These are phyloP conservation scores for Nicotiana rustica DNA, from an alignment of 305 asterid genomes.

Conservation along the genomic window DNA sequence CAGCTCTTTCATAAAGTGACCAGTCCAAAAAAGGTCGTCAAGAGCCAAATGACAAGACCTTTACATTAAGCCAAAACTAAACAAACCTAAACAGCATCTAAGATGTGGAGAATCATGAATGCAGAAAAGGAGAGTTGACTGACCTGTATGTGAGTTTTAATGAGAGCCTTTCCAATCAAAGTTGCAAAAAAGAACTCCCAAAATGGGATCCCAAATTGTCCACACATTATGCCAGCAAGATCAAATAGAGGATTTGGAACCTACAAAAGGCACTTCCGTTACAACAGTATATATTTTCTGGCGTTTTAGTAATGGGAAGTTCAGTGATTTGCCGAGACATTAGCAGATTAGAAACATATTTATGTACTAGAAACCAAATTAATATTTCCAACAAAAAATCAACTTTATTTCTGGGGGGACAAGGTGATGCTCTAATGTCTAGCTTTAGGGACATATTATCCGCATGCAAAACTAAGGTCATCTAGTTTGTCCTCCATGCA, in stretches of 20 bases:
- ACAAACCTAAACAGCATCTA: slow-evolving; percentile 26
- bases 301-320: not conserved
- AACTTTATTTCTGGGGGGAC: not conserved
- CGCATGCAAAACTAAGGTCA: not conserved
- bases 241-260: slow-evolving; percentile 96
- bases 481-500: slow-evolving; percentile 4
- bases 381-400: not conserved
- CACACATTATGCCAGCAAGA: slow-evolving; percentile 98
- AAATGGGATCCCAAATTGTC: slow-evolving; percentile 93
- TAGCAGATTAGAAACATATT: not conserved
- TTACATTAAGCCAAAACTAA: not conserved
- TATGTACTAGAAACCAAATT: not conserved
- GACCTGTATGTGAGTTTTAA: slow-evolving; percentile 98
- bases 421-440: not conserved
- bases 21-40: not conserved
- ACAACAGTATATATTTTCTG: not conserved
- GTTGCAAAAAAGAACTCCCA: slow-evolving; percentile 95
- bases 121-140: slow-evolving; percentile 12
- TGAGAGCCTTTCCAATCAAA: slow-evolving; percentile 88
- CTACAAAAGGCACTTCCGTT: slow-evolving; percentile 43
- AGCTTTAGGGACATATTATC: slow-evolving; percentile 1
- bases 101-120: not conserved
- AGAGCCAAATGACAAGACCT: slow-evolving; percentile 6
- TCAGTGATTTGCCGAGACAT: not conserved
- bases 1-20: not conserved